A percentile compares a stretch with the other conserved stretches of the same genome.
These are phyloP conservation scores for Selenicereus undatus DNA, from an alignment of 148 eudicot genomes.

Conservation along the genomic window DNA sequence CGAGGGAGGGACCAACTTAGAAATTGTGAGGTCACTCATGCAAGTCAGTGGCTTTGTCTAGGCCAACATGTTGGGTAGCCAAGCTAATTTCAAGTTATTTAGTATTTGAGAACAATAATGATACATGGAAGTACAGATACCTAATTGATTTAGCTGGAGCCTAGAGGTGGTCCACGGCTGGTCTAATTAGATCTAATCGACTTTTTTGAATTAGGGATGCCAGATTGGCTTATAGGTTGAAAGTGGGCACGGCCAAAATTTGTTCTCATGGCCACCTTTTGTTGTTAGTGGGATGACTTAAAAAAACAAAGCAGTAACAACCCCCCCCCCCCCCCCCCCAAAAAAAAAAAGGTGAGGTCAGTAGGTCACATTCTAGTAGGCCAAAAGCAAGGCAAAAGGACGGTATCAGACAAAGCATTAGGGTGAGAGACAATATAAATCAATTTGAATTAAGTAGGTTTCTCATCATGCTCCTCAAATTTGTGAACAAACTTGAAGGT, in stretches of 20 bases:
- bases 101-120: background rate
- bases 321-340: background rate
- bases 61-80: slow-evolving; percentile 15
- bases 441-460: background rate
- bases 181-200: background rate
- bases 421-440: background rate
- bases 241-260: slow-evolving; percentile 9
- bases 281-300: slow-evolving; percentile 11
- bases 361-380: slow-evolving; percentile 17
- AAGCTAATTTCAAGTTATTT: background rate
- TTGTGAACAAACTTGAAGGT: slow-evolving; percentile 4
- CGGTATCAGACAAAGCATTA: background rate
- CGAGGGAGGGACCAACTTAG: background rate
- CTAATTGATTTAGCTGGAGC: background rate
- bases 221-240: slow-evolving; percentile 20
- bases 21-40: slow-evolving; percentile 7
- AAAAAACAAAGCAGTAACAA: slow-evolving; percentile 15
- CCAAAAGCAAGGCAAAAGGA: slow-evolving; percentile 20
- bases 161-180: background rate
- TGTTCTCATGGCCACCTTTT: background rate
- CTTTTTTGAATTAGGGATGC: slow-evolving; percentile 13
- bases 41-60: slow-evolving; percentile 22
- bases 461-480: background rate
- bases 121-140: background rate
- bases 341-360: slow-evolving; percentile 6